Evolutionary conservation across 257 asterid species (phyloP), one percentile per base, ranked within the genome.

Genomic region (Misopates orontium): DNA sequence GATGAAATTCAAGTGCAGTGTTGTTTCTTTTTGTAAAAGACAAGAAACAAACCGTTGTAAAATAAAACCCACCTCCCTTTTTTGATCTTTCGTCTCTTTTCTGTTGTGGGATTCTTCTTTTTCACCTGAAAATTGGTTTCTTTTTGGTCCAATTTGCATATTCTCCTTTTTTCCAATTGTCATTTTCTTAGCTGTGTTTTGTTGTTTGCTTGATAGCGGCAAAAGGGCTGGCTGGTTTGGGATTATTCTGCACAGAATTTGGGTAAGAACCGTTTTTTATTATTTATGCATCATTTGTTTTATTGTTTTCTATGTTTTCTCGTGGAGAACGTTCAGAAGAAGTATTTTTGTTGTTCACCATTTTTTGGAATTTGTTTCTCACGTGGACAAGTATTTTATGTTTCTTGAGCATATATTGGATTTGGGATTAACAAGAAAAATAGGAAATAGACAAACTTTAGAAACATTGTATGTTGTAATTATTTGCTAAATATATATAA

Each of bases 31-130:
- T 53, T 67, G 66, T 56, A 42, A 69, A 77, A 60, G 36, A 45
- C 8, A 36, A 36, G 51, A 73, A 79, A 77, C 62, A 77, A 76
- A 80, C 95, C 76, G 89, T 88, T 88, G 56, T 60, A 67, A 18
- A 20, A 19, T n/a, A 21, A 53, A 47, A 21, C 60, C 22, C 66
- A 54, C 24, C n/a, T n/a, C n/a, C n/a, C n/a, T n/a, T n/a, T 23
- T 36, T 41, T 68, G 41, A 48, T 11, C 28, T 31, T 54, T 44
- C 56, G 23, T 23, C 41, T 60, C 65, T 60, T 60, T 60, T 42
- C 62, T 24, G 23, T 71, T 58, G 52, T 60, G 68, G 64, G 55
- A n/a, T 68, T 60, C 67, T 47, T 62, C 12, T 15, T 18, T 40
- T 19, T 7, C 9, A 44, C 36, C 70, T 73, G 31, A 41, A 72